phyloP scores from a whole-genome alignment of 441 rosid species.

The Theobroma grandiflorum region DNA sequence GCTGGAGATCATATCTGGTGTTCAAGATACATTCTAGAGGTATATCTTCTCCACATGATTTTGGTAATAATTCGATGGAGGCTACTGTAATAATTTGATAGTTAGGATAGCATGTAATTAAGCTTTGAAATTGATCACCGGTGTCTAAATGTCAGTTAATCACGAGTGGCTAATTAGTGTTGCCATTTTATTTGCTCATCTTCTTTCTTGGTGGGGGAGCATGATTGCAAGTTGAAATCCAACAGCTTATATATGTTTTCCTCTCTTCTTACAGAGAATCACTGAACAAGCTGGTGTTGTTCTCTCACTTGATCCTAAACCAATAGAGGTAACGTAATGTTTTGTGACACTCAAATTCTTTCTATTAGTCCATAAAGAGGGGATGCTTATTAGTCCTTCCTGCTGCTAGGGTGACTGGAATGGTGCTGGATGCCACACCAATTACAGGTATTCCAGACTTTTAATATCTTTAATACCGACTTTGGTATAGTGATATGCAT shows the following conservation, averaged over 20 bases:
- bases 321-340: constrained; percentile 64
- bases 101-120: background rate
- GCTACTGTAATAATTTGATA: background rate
- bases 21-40: constrained; percentile 98
- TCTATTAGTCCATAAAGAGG: background rate
- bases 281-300: constrained; percentile 98
- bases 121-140: background rate
- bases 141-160: too few species aligned
- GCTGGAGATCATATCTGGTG: constrained; percentile 95
- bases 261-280: constrained; percentile 71
- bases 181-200: background rate
- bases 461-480: background rate
- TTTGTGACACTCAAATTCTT: background rate
- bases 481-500: background rate
- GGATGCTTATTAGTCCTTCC: constrained; percentile 4
- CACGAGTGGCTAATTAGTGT: background rate
- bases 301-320: constrained; percentile 92
- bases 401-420: constrained; percentile 93
- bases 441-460: constrained; percentile 61
- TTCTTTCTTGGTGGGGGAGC: background rate
- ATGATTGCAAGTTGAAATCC: background rate
- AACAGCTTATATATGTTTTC: background rate
- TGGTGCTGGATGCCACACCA: constrained; percentile 99
- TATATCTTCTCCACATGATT: constrained; percentile 32
- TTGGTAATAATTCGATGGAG: background rate